Base-by-base conservation (phyloP, 2,329 filamentous ascomycete genomes). In the Neofusicoccum sp. region DNA sequence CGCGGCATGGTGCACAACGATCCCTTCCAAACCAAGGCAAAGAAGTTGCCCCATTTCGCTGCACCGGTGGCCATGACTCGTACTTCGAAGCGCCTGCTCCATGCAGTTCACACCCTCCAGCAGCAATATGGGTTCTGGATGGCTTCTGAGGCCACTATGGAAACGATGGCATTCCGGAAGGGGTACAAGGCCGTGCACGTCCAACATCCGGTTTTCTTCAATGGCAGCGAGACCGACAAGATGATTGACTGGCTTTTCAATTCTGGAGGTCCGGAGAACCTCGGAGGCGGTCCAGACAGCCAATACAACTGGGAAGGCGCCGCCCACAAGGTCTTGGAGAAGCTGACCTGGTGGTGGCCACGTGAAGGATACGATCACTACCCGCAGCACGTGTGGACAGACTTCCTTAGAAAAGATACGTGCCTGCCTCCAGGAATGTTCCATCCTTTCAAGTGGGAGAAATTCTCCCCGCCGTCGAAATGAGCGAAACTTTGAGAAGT, bases 71-170 rank as follows among this genome's bases (percentile, higher is more conserved):
- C 93, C 0, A 89, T 93, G 0, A 90, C 90, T 0, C 87, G 94
- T 58, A 89, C 98, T 78, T 95, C 90, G 8, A 88, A 88, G 52
- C 87, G 87, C 49, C 86, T 97, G 50, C 83, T 98, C n/a, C 81
- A 87, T 65, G 89, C 89, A 14, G 97, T 98, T 94, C 94, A 98
- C 80, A 86, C 87, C 61, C 45, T 63, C 7, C 93, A 97, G 80
- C 97, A 93, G 31, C 85, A 91, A 70, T 89, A 90, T 72, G 93
- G 93, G 69, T 91, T 96, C 76, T 91, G 91, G 67, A 96, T 95
- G 80, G 96, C 96, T 74, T 91, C 93, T 0, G 94, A 98, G 77
- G 97, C 97, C 93, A 97, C 92, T 92, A 92, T 93, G 0, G 89
- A 89, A 1, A 95, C 91, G 0, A 87, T 91, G 1, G 91, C 93